phyloP scores from a whole-genome alignment of 2,329 filamentous ascomycete species.

The Colletotrichum endophyticum region DNA sequence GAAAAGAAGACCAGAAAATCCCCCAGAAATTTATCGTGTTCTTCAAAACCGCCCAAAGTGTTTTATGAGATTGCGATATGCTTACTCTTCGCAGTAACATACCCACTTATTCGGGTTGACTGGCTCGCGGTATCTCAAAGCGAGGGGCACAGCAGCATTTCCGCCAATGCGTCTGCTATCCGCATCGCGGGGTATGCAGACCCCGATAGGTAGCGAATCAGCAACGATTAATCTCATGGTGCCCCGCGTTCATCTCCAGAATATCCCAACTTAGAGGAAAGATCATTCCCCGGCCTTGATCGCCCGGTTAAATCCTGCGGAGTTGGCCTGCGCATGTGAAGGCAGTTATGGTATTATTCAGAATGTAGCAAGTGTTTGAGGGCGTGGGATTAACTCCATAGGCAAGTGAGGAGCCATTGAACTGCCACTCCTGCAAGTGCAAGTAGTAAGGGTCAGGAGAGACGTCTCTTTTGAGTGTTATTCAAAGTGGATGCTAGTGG shows the following conservation, averaged over 20 bases:
- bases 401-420: not conserved
- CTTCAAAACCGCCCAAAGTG: not conserved
- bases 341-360: not conserved
- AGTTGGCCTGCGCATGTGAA: not conserved
- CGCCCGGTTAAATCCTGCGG: not conserved
- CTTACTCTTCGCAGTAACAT: not conserved
- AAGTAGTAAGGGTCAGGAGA: not conserved
- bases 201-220: not conserved
- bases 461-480: not conserved
- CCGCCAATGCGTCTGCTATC: not conserved
- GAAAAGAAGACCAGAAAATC: not conserved
- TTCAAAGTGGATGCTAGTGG: not conserved
- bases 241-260: not conserved
- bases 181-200: not conserved
- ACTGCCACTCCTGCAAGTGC: not conserved
- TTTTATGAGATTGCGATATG: not conserved
- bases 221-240: rapidly evolving
- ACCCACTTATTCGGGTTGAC: not conserved
- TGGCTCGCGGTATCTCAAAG: not conserved
- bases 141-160: not conserved
- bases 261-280: not conserved
- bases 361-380: not conserved
- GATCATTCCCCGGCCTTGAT: not conserved
- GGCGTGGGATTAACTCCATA: rapidly evolving
- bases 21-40: not conserved